These are phyloP conservation scores for Ogataea pilisensis DNA, from an alignment of 805 yeast species.

Conservation along the genomic window DNA sequence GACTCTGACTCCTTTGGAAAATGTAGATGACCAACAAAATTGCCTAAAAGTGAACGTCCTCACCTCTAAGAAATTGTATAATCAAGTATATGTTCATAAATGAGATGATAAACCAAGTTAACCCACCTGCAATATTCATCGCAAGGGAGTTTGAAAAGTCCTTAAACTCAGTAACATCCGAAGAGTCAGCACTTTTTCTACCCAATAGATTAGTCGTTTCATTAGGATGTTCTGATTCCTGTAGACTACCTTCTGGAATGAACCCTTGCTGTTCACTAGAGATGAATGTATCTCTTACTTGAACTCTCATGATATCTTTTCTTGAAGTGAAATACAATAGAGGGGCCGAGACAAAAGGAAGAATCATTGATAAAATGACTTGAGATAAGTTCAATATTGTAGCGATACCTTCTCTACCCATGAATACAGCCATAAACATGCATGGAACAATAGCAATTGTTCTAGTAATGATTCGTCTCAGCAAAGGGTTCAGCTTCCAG, in stretches of 20 bases:
- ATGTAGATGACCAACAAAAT: background rate
- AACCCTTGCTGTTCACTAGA: background rate
- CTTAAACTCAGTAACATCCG: constrained; percentile 28
- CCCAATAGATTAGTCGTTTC: constrained; percentile 7
- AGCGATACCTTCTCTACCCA: constrained; percentile 71
- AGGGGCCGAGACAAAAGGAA: constrained; percentile 85
- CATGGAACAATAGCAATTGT: constrained; percentile 79
- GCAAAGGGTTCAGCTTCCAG: constrained; percentile 80
- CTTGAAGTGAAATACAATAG: constrained; percentile 75
- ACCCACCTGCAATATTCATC: constrained; percentile 45
- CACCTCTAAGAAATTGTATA: constrained; percentile 30
- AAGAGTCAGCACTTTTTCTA: constrained; percentile 13
- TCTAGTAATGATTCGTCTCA: constrained; percentile 74
- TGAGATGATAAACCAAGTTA: constrained; percentile 69
- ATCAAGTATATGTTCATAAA: constrained; percentile 61
- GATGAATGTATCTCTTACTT: constrained; percentile 23
- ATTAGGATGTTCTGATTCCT: background rate
- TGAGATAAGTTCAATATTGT: constrained; percentile 80
- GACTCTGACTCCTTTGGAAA: too few relatives aligned
- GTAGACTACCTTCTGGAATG: background rate
- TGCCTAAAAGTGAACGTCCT: constrained; percentile 30
- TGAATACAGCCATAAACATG: constrained; percentile 59
- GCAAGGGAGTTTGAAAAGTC: constrained; percentile 63
- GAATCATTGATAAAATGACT: constrained; percentile 72
- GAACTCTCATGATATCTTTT: constrained; percentile 63